A percentile compares a stretch with the other conserved stretches of the same genome.
phyloP scores from a whole-genome alignment of 169 alveolate genomes.

The Plasmodium falciparum region DNA sequence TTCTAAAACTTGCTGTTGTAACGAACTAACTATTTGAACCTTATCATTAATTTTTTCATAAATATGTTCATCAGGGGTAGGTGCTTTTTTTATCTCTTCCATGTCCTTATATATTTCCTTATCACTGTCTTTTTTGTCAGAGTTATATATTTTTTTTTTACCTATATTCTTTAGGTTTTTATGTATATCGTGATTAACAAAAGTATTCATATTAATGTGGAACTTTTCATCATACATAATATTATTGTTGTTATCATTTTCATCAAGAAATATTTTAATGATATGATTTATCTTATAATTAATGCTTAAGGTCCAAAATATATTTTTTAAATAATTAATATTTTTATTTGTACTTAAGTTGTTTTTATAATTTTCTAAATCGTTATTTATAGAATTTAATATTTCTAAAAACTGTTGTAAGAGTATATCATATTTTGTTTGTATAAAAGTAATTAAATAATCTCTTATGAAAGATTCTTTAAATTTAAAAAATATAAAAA shows the following conservation, averaged over 20 bases:
- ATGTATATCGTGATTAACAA: too few relatives aligned
- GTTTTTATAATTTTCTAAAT: constrained; percentile 51
- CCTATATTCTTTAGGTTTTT: too few relatives aligned
- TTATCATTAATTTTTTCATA: not conserved
- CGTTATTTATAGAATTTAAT: constrained; percentile 55
- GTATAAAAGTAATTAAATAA: constrained; percentile 38
- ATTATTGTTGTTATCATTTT: constrained; percentile 11
- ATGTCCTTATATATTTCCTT: too few relatives aligned
- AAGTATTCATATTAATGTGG: too few relatives aligned
- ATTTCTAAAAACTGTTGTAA: constrained; percentile 55
- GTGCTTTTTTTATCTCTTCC: too few relatives aligned
- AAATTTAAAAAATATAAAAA: constrained; percentile 71
- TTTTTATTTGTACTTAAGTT: constrained; percentile 50
- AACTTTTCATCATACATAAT: too few relatives aligned
- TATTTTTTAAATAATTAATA: constrained; percentile 69
- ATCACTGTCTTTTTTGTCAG: too few relatives aligned
- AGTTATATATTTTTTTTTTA: too few relatives aligned
- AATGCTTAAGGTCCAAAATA: constrained; percentile 73
- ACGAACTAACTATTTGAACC: not conserved
- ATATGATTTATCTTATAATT: constrained; percentile 72
- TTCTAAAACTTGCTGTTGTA: constrained; percentile 45
- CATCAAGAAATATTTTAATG: constrained; percentile 48
- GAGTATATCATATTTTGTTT: constrained; percentile 66
- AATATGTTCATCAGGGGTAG: too few relatives aligned
- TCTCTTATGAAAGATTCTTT: constrained; percentile 53